Percentiles rank a stretch among this genome's conserved stretches.
These are phyloP conservation scores for Evernia prunastri DNA, from an alignment of 495 filamentous ascomycete species.

Conservation along the genomic window DNA sequence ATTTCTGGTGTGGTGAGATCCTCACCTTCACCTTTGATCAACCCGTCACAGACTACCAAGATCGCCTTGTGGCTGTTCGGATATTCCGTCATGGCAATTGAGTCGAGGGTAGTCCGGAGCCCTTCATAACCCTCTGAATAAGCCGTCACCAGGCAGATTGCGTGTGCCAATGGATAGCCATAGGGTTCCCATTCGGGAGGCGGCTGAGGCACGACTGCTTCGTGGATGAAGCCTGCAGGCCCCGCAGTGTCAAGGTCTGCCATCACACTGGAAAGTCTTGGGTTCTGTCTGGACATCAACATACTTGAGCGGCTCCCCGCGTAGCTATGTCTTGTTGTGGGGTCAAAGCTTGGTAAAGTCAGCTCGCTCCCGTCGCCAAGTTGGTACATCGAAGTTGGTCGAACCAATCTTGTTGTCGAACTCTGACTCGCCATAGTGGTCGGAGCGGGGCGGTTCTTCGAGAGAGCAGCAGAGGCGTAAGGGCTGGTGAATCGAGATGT, in stretches of 20 bases:
- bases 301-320: conserved; percentile 49
- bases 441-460: conserved; percentile 50
- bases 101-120: conserved; percentile 89
- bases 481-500: conserved; percentile 94
- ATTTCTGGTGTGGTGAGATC: conserved; percentile 83
- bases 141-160: conserved; percentile 90
- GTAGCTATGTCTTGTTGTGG: conserved; percentile 33
- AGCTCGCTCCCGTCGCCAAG: conserved; percentile 62
- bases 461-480: conserved; percentile 62
- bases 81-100: conserved; percentile 95
- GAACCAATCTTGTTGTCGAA: conserved; percentile 65
- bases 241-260: conserved; percentile 66
- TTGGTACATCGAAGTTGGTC: conserved; percentile 62
- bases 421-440: conserved; percentile 97
- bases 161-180: conserved; percentile 88
- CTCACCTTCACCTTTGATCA: conserved; percentile 96
- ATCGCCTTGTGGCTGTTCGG: conserved; percentile 98
- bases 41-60: conserved; percentile 91
- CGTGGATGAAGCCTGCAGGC: conserved; percentile 89
- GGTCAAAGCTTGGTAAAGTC: conserved; percentile 45
- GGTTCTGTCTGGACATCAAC: conserved; percentile 39
- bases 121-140: conserved; percentile 96
- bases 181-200: conserved; percentile 95
- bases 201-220: conserved; percentile 93
- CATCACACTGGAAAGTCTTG: conserved; percentile 47